Percentiles rank a stretch among this genome's conserved stretches.
Evolutionary conservation across 306 rosid species (phyloP).

Genomic region (Clitoria ternatea): DNA sequence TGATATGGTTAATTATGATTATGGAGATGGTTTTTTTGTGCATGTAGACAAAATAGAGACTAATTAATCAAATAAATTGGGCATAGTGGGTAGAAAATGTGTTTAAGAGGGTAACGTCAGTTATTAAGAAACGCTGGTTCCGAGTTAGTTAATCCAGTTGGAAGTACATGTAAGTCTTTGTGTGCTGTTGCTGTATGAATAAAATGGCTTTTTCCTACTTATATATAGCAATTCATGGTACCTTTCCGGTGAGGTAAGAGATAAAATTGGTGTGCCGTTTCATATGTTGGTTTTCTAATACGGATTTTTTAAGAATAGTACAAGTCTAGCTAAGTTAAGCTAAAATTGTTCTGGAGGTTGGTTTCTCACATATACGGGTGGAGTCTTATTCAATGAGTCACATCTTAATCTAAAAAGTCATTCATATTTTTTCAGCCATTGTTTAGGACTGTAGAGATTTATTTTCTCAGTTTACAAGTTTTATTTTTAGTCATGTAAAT

Average conservation of each 20-base stretch:
- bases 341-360: no score
- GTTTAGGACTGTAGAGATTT: no score
- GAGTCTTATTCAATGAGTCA: no score
- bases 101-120: neutral
- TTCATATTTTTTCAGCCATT: no score
- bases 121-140: neutral
- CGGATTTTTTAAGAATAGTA: no score
- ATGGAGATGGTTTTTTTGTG: neutral
- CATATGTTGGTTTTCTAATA: no score
- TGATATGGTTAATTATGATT: neutral
- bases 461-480: no score
- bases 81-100: neutral
- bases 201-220: constrained; percentile 4
- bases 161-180: neutral
- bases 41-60: neutral
- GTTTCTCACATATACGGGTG: no score
- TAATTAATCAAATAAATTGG: neutral
- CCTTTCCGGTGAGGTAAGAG: neutral
- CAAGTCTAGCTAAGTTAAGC: no score
- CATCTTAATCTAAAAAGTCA: no score
- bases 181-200: constrained; percentile 20
- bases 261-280: neutral
- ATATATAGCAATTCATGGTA: neutral
- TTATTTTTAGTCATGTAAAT: no score
- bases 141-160: neutral